A percentile compares a stretch with the other conserved stretches of the same genome.
These are phyloP conservation scores for Collybia sp. DNA, from an alignment of 768 basidiomycete species.

Conservation along the genomic window DNA sequence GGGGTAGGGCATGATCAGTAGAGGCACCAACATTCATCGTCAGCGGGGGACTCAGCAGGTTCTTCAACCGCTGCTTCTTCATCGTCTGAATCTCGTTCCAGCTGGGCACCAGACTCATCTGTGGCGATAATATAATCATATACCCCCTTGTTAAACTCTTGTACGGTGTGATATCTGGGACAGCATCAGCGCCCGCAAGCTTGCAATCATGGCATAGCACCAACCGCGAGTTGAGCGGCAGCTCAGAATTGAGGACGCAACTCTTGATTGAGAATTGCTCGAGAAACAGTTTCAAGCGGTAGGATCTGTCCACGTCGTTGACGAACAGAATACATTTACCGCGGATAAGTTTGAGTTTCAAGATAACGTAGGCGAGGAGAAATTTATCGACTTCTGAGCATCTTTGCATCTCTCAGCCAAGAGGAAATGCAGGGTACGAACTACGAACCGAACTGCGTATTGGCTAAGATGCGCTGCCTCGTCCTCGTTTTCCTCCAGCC, in stretches of 20 bases:
- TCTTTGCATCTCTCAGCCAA: slow-evolving; percentile 25
- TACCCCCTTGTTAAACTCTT: slow-evolving; percentile 97
- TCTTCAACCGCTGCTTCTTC: slow-evolving; percentile 38
- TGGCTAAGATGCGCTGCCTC: slow-evolving; percentile 79
- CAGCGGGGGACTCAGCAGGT: slow-evolving; percentile 32
- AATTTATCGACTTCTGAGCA: slow-evolving; percentile 97
- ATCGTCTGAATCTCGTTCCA: slow-evolving; percentile 37
- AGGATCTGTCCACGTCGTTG: slow-evolving; percentile 91
- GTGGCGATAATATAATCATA: slow-evolving; percentile 99
- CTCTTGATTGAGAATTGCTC: slow-evolving; percentile 97
- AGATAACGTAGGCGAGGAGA: slow-evolving; percentile 90
- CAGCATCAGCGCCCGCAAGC: neutral
- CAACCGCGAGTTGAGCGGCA: slow-evolving; percentile 90
- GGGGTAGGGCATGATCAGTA: neutral
- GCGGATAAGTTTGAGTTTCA: slow-evolving; percentile 92
- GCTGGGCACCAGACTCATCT: slow-evolving; percentile 72
- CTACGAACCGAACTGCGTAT: slow-evolving; percentile 66
- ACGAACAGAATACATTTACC: slow-evolving; percentile 98
- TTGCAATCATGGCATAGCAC: neutral
- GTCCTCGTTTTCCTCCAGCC: slow-evolving; percentile 84
- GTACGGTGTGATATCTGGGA: slow-evolving; percentile 89
- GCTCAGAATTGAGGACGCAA: slow-evolving; percentile 93
- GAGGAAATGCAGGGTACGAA: slow-evolving; percentile 4
- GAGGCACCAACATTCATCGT: slow-evolving; percentile 23
- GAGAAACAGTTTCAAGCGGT: slow-evolving; percentile 94